phyloP scores from a whole-genome alignment of 2,329 filamentous ascomycete species.

The Pyrenophora seminiperda region DNA sequence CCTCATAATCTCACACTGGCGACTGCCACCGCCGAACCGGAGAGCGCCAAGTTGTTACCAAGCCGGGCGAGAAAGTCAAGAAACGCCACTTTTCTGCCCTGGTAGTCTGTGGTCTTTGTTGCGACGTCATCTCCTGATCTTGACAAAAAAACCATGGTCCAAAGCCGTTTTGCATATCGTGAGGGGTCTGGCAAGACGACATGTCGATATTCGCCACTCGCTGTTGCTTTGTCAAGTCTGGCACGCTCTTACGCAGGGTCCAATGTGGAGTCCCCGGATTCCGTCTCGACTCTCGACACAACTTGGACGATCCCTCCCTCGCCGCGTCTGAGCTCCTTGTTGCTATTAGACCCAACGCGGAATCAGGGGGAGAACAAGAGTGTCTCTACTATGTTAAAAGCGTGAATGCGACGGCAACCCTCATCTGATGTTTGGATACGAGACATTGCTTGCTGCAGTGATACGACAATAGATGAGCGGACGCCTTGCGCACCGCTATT shows the following conservation, averaged over 20 bases:
- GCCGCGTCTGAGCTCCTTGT: too few relatives aligned
- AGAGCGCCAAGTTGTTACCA: constrained; percentile 29
- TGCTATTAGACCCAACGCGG: too few relatives aligned
- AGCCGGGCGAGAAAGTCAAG: constrained; percentile 28
- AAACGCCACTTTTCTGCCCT: constrained; percentile 24
- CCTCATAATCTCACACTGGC: too few relatives aligned
- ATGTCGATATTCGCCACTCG: not conserved
- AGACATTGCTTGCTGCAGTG: constrained; percentile 3
- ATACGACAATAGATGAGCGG: not conserved
- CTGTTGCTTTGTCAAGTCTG: not conserved
- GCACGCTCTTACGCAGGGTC: constrained; percentile 25
- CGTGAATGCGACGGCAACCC: not conserved
- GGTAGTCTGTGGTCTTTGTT: constrained; percentile 15
- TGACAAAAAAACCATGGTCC: not conserved
- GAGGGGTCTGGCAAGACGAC: too few relatives aligned
- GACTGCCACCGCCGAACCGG: constrained; percentile 10
- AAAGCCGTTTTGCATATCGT: not conserved
- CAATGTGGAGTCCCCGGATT: constrained; percentile 26
- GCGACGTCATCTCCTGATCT: constrained; percentile 14
- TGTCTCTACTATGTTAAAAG: not conserved
- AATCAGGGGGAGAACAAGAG: too few relatives aligned
- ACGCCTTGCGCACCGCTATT: not conserved
- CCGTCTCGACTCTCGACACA: constrained; percentile 10
- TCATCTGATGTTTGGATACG: not conserved
- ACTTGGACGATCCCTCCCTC: constrained; percentile 3